Evolutionary conservation across 2,329 filamentous ascomycete species (phyloP).

Genomic region (Talaromyces amestolkiae): DNA sequence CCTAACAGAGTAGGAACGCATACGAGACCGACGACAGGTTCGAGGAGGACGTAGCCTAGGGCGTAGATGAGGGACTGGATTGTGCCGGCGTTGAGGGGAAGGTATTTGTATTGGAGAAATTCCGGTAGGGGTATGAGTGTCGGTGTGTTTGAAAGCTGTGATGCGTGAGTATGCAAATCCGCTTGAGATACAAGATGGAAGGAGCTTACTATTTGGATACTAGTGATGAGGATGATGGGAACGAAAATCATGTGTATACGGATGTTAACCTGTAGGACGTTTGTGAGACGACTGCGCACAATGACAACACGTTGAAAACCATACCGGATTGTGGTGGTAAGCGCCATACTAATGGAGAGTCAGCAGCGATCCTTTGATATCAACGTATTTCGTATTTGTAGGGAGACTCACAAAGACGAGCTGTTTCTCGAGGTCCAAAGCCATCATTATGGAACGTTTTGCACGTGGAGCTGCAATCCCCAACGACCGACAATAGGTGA

Average conservation of each 20-base stretch:
- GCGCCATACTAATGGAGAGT: slow-evolving; percentile 56
- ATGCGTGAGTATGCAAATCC: background rate
- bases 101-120: slow-evolving; percentile 54
- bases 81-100: slow-evolving; percentile 61
- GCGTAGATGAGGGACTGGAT: slow-evolving; percentile 63
- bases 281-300: background rate
- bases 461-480: background rate
- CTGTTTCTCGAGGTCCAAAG: slow-evolving; percentile 64
- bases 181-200: background rate
- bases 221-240: slow-evolving; percentile 60
- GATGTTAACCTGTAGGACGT: slow-evolving; percentile 56
- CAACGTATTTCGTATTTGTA: slow-evolving; percentile 22
- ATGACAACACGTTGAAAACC: slow-evolving; percentile 20
- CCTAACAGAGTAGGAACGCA: slow-evolving; percentile 74
- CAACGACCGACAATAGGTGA: background rate
- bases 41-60: slow-evolving; percentile 82
- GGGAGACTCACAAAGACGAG: slow-evolving; percentile 58
- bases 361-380: slow-evolving; percentile 20
- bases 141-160: slow-evolving; percentile 56
- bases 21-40: slow-evolving; percentile 82
- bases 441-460: slow-evolving; percentile 30
- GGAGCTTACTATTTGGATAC: slow-evolving; percentile 54
- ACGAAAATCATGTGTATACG: slow-evolving; percentile 64
- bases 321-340: slow-evolving; percentile 64
- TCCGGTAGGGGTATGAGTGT: slow-evolving; percentile 55